Evolutionary conservation across 805 yeast species (phyloP).

Genomic region (Ogataea thermomethanolica): DNA sequence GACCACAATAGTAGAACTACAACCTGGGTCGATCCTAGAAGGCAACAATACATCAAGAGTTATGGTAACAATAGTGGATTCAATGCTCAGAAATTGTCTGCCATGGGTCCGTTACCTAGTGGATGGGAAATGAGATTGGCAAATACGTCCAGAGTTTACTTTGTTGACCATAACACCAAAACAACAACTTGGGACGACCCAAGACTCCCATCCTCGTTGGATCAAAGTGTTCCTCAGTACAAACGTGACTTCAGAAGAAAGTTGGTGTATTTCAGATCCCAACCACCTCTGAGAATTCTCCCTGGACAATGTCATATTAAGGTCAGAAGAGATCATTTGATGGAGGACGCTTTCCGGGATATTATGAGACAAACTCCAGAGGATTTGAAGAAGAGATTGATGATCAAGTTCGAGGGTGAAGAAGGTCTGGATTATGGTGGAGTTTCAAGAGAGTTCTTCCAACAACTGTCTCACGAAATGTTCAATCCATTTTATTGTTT

Average conservation of each 20-base stretch:
- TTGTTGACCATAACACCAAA: conserved; percentile 98
- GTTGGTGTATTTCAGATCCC: conserved; percentile 95
- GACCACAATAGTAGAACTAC: conserved; percentile 99
- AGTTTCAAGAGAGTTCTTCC: conserved; percentile 96
- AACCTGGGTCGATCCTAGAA: conserved; percentile 99
- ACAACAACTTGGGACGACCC: conserved; percentile 99
- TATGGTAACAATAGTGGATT: conserved; percentile 89
- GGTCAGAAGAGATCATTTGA: conserved; percentile 93
- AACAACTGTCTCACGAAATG: conserved; percentile 95
- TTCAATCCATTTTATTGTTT: conserved; percentile 97
- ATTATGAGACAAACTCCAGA: conserved; percentile 99
- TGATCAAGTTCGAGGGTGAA: conserved; percentile 99
- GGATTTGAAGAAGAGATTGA: conserved; percentile 92
- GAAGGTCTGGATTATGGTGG: conserved; percentile 99
- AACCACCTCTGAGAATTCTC: conserved; percentile 92
- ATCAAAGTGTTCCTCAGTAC: conserved; percentile 98
- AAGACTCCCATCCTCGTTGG: conserved; percentile 92
- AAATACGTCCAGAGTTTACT: conserved; percentile 96
- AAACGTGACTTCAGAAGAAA: conserved; percentile 98
- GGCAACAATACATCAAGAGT: conserved; percentile 96
- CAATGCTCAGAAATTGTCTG: conserved; percentile 97
- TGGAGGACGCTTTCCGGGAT: conserved; percentile 97
- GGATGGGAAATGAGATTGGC: conserved; percentile 99
- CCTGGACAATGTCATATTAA: conserved; percentile 99
- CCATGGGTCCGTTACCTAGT: conserved; percentile 94